Evolutionary conservation across 164 flowering plant species (phyloP), one percentile per base, ranked within the genome.

Genomic region (Chloranthus sessilifolius): DNA sequence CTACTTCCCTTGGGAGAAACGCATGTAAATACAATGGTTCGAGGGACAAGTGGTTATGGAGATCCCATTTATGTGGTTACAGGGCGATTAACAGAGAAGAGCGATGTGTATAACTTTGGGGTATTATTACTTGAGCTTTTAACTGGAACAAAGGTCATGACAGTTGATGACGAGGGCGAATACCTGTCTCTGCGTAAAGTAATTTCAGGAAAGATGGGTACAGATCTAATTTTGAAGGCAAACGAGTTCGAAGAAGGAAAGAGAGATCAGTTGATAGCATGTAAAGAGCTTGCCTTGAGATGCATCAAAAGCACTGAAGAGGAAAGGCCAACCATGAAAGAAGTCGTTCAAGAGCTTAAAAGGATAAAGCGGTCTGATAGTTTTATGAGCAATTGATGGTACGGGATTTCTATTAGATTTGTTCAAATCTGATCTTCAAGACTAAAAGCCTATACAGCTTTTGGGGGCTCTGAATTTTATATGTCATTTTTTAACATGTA

Each of bases 261-360:
- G 26, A 36, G 3, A 12, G 7, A 28, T 12, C 64, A 52, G 37
- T 1, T 46, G 31, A 37, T 27, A 39, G 64, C 58, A n/a, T 52
- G 35, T 25, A 43, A 8, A 50, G 43, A 41, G 43, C 35, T 43
- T 33, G 50, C 50, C 4, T 4, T 50, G 33, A 59, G 50, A 41
- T 59, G 56, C 17, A 3, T 50, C 12, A 40, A 21, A 39, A 8
- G 10, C 7, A 50, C 50, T 7, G 50, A 25, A 3, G 62, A 59
- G 4, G 62, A 50, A 59, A 50, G 44, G 47, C 62, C 62, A 8
- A 58, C 62, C 20, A 58, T 50, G 50, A 43, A 25, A 14, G 45
- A 59, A 35, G 63, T 52, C 1, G 46, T 57, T 0, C 38, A 43
- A 27, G 46, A 52, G 45, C 51, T 59, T 9, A 45, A 39, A 14